These are phyloP conservation scores for Immersiporthe knoxdaviesiana DNA, from an alignment of 2,329 filamentous ascomycete species.

Conservation along the genomic window DNA sequence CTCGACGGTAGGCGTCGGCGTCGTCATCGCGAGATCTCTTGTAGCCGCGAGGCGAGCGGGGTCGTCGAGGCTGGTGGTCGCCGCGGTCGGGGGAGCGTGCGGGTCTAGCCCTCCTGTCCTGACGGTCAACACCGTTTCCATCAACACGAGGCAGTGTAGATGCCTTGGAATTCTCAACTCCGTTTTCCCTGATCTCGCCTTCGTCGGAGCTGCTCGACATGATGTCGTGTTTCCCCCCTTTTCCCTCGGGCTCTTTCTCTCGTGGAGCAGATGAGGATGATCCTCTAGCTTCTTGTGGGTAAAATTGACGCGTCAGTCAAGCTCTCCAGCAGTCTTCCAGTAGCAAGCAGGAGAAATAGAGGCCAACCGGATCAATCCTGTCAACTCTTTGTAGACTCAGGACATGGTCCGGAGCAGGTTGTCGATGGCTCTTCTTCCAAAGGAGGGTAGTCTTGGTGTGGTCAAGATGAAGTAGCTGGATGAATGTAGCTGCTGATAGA, in stretches of 20 bases:
- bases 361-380: constrained; percentile 39
- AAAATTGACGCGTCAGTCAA: constrained; percentile 31
- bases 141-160: constrained; percentile 78
- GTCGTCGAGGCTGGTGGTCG: constrained; percentile 51
- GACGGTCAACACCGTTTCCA: constrained; percentile 88
- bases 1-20: constrained; percentile 51
- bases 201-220: constrained; percentile 72
- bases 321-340: constrained; percentile 20
- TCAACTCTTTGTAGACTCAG: constrained; percentile 33
- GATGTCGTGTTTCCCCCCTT: constrained; percentile 9
- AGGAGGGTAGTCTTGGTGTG: background rate
- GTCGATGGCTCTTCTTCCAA: background rate
- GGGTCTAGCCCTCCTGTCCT: constrained; percentile 73
- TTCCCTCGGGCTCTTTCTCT: no score
- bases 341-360: constrained; percentile 31
- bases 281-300: constrained; percentile 27
- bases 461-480: no score
- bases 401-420: constrained; percentile 30
- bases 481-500: background rate
- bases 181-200: constrained; percentile 82
- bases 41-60: constrained; percentile 65
- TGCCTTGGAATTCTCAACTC: constrained; percentile 74
- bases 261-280: constrained; percentile 22
- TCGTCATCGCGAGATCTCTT: constrained; percentile 72
- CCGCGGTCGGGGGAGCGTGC: constrained; percentile 59